These are phyloP conservation scores for Fusarium palustre DNA, from an alignment of 2,329 filamentous ascomycete species.

Conservation along the genomic window DNA sequence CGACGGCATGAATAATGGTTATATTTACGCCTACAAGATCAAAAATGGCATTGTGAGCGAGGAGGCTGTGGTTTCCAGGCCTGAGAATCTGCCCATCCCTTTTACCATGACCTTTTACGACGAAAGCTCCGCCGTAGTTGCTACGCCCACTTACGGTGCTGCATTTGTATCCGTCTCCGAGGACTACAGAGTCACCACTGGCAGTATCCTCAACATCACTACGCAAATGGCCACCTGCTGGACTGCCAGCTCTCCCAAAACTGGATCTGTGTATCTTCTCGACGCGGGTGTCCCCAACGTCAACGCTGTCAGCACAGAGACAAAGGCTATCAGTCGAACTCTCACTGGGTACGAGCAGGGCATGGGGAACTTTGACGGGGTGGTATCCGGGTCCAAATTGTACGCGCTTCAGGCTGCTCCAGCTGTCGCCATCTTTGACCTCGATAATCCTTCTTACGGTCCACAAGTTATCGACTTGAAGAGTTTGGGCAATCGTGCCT, in stretches of 20 bases:
- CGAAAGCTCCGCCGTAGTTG: neutral
- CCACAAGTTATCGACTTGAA: neutral
- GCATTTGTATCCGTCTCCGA: slow-evolving; percentile 3
- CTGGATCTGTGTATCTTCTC: slow-evolving; percentile 5
- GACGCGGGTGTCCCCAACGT: neutral
- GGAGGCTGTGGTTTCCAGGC: neutral
- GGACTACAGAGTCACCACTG: neutral
- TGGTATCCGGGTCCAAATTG: neutral
- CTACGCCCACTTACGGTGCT: slow-evolving; percentile 15
- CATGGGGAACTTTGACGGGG: slow-evolving; percentile 7
- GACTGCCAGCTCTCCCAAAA: neutral
- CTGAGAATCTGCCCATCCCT: slow-evolving; percentile 6
- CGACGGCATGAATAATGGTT: neutral
- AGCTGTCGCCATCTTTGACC: neutral
- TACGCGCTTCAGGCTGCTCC: slow-evolving; percentile 2
- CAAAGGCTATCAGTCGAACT: neutral
- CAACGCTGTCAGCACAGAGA: neutral
- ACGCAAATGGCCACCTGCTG: slow-evolving; percentile 1
- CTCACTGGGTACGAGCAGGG: neutral
- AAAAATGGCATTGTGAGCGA: neutral
- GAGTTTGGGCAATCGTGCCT: slow-evolving; percentile 1
- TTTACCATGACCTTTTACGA: slow-evolving; percentile 3
- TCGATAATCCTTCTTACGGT: neutral
- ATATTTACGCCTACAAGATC: slow-evolving; percentile 2
- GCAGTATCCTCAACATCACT: neutral